These are phyloP conservation scores for Lepidopterella palustris DNA, from an alignment of 495 filamentous ascomycete species.

Conservation along the genomic window DNA sequence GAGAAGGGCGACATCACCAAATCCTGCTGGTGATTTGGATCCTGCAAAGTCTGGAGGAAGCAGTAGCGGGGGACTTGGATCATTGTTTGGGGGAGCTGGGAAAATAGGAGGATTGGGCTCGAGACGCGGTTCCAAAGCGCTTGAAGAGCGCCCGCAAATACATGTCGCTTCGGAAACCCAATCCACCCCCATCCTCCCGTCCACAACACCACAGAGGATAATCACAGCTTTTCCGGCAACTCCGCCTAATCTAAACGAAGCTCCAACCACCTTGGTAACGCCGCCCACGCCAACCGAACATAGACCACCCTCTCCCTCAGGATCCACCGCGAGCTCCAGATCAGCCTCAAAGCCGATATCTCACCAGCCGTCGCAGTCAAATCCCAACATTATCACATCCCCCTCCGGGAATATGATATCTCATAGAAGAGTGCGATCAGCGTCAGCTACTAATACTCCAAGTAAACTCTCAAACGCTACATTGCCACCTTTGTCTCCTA, in stretches of 20 bases:
- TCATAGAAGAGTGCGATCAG: constrained; percentile 59
- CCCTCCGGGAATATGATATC: constrained; percentile 71
- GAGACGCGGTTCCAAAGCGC: constrained; percentile 10
- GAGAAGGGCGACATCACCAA: constrained; percentile 22
- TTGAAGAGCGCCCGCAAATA: constrained; percentile 18
- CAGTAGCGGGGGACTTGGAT: constrained; percentile 18
- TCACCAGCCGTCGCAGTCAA: constrained; percentile 28
- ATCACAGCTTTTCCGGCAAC: constrained; percentile 30
- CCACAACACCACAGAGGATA: constrained; percentile 17
- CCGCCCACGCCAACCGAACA: constrained; percentile 39
- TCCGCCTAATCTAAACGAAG: constrained; percentile 32
- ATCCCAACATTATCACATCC: constrained; percentile 38
- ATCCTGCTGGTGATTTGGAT: constrained; percentile 16
- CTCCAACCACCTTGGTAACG: constrained; percentile 39
- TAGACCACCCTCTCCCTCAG: constrained; percentile 21
- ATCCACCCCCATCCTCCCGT: constrained; percentile 12
- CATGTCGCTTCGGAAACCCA: constrained; percentile 17
- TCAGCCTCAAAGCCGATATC: constrained; percentile 17
- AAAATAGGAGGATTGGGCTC: constrained; percentile 6
- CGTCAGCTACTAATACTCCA: constrained; percentile 61
- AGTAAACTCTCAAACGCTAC: constrained; percentile 85
- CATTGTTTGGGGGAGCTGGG: constrained; percentile 23
- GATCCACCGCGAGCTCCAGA: constrained; percentile 21
- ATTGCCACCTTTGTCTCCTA: constrained; percentile 63
- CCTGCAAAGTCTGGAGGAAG: constrained; percentile 16